phyloP scores from a whole-genome alignment of 192 early-diverging fungal genomes.

The Coemansia aciculifera region DNA sequence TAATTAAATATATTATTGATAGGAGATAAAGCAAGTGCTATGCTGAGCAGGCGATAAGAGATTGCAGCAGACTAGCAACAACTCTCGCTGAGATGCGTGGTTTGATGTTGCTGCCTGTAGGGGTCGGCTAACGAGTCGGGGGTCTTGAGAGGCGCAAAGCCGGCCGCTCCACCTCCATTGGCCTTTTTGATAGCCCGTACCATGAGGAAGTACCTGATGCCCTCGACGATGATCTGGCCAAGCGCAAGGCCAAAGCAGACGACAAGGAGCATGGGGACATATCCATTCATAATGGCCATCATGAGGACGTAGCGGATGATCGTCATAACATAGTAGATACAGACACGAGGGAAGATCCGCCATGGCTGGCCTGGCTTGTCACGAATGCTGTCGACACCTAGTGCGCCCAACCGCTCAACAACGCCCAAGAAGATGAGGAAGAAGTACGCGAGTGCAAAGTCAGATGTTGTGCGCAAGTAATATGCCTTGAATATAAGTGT shows the following conservation, averaged over 20 bases:
- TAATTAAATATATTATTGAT: neutral
- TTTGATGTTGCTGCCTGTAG: conserved; percentile 9
- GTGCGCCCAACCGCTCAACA: conserved; percentile 42
- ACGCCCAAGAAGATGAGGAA: conserved; percentile 50
- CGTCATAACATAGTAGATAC: conserved; percentile 48
- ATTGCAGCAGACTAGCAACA: conserved; percentile 34
- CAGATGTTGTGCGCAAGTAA: conserved; percentile 14
- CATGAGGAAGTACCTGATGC: conserved; percentile 39
- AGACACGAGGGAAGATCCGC: conserved; percentile 53
- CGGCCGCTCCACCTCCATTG: neutral
- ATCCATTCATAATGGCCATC: conserved; percentile 47
- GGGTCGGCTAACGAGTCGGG: conserved; percentile 11
- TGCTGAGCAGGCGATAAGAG: neutral
- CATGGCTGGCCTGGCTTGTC: conserved; percentile 56
- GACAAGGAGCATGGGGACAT: conserved; percentile 38
- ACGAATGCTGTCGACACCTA: conserved; percentile 41
- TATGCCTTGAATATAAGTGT: conserved; percentile 51
- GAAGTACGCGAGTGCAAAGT: conserved; percentile 49
- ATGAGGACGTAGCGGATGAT: conserved; percentile 51
- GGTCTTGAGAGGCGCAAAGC: conserved; percentile 16
- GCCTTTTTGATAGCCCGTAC: conserved; percentile 20
- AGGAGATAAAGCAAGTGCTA: neutral
- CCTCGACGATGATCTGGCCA: conserved; percentile 46
- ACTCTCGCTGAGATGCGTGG: conserved; percentile 37
- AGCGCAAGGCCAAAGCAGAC: conserved; percentile 46